These are phyloP conservation scores for Tylopilus sp. DNA, from an alignment of 768 basidiomycete species.

Conservation along the genomic window DNA sequence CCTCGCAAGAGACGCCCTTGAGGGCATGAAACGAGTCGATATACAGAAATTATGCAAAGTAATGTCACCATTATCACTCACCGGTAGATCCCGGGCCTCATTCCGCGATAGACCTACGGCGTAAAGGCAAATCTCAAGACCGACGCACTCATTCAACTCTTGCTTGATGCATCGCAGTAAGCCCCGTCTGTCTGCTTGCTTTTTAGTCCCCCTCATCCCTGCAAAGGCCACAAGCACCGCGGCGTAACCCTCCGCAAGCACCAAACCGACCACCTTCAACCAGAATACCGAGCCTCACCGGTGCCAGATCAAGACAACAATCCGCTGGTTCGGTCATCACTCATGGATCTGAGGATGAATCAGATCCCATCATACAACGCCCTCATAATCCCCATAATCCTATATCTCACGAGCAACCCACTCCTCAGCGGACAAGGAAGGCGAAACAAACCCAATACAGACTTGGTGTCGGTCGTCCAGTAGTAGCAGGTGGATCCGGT, in stretches of 20 bases:
- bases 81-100: constrained; percentile 12
- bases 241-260: constrained; percentile 17
- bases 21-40: constrained; percentile 52
- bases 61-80: constrained; percentile 13
- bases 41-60: constrained; percentile 67
- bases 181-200: constrained; percentile 35
- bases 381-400: constrained; percentile 11
- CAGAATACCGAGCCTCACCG: constrained; percentile 29
- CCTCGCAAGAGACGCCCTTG: constrained; percentile 40
- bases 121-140: constrained; percentile 82
- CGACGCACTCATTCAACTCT: constrained; percentile 71
- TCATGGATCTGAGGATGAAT: constrained; percentile 45
- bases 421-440: constrained; percentile 50
- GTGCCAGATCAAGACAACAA: constrained; percentile 26
- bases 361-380: constrained; percentile 24
- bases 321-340: constrained; percentile 36
- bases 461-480: constrained; percentile 71
- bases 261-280: constrained; percentile 32
- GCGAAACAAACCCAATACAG: constrained; percentile 68
- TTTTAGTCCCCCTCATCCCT: constrained; percentile 32
- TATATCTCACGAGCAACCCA: constrained; percentile 16
- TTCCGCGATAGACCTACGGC: constrained; percentile 58
- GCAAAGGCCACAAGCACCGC: constrained; percentile 25
- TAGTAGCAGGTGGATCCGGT: constrained; percentile 61
- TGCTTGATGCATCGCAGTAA: constrained; percentile 50